These are phyloP conservation scores for Neurospora sp. DNA, from an alignment of 495 filamentous ascomycete genomes.

Conservation along the genomic window DNA sequence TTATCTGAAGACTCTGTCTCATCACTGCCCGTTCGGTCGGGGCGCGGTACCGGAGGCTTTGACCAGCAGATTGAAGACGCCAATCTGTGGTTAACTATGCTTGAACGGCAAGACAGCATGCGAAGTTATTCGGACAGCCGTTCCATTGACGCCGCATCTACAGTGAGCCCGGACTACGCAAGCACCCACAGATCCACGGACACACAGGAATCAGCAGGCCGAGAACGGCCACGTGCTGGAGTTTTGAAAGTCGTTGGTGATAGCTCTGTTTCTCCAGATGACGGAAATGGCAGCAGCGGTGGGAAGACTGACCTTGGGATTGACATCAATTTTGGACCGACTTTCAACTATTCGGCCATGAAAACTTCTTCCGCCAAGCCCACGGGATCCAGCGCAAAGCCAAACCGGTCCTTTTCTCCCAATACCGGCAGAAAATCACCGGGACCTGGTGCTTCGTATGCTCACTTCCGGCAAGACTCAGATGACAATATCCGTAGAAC, in stretches of 20 bases:
- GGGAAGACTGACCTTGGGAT: constrained; percentile 16
- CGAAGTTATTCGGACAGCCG: constrained; percentile 29
- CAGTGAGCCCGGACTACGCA: constrained; percentile 50
- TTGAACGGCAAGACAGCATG: constrained; percentile 23
- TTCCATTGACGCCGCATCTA: constrained; percentile 41
- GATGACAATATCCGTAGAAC: constrained; percentile 46
- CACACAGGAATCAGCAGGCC: constrained; percentile 51
- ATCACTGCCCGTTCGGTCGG: constrained; percentile 13
- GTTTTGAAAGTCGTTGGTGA: constrained; percentile 73
- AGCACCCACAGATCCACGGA: constrained; percentile 59
- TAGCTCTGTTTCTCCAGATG: constrained; percentile 22
- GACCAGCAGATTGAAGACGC: constrained; percentile 52
- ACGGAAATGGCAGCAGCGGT: not conserved
- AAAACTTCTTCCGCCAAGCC: constrained; percentile 13
- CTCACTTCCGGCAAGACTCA: constrained; percentile 31
- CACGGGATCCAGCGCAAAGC: constrained; percentile 21
- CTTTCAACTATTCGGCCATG: constrained; percentile 50
- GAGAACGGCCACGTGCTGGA: constrained; percentile 57
- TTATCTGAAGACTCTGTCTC: constrained; percentile 15
- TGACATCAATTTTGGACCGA: constrained; percentile 78
- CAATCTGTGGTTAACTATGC: constrained; percentile 33
- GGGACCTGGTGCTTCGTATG: constrained; percentile 25
- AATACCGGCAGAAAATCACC: constrained; percentile 34
- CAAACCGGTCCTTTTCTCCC: constrained; percentile 31
- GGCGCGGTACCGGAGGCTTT: constrained; percentile 52